Base-by-base conservation (phyloP, 495 filamentous ascomycete genomes). In the Cercophora newfieldiana region DNA sequence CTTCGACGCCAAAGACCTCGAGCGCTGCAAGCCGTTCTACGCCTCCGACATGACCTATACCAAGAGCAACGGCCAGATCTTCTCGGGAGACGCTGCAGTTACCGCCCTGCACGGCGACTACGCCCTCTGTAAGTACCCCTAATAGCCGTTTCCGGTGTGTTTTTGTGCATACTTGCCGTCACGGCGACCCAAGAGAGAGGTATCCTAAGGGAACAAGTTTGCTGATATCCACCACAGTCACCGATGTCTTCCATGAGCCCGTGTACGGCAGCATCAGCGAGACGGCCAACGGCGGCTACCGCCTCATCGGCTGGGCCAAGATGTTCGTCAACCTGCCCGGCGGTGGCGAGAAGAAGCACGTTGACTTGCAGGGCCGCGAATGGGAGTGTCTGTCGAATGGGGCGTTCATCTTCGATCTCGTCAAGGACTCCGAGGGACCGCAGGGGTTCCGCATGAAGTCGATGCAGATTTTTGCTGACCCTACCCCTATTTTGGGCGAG, bases 251-350 rank as follows among this genome's bases (percentile, higher is more conserved):
- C 31, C 57, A 59, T 22, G 57, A 59, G 31, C 57, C 57, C 57
- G 29, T 59, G 7, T 59, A 44, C 57, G 29, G 57, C 29, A 33
- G 22, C 57, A 47, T 44, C 8, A 25, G 12, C 31, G 30, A 37
- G 5, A 26, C 29, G 1, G 28, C 5, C 2, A n/a, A 47, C 12
- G 31, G 19, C 30, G 31, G 57, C 57, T 33, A 59, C 19, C 57
- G 57, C 19, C 31, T 59, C 18, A n/a, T 59, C 22, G 57, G 57
- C 29, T 59, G 18, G 28, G 57, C 57, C 30, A 18, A 33, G 28
- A 59, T 47, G 31, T 59, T 44, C 44, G 57, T 59, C 29, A 47
- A 59, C 31, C 57, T 59, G n/a, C 57, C 57, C 31, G 55, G 21
- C 19, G 55, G 22, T 31, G 55, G 22, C n/a, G 30, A 59, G 26